phyloP scores from a whole-genome alignment of 306 rosid genomes.

The Quercus engelmannii region DNA sequence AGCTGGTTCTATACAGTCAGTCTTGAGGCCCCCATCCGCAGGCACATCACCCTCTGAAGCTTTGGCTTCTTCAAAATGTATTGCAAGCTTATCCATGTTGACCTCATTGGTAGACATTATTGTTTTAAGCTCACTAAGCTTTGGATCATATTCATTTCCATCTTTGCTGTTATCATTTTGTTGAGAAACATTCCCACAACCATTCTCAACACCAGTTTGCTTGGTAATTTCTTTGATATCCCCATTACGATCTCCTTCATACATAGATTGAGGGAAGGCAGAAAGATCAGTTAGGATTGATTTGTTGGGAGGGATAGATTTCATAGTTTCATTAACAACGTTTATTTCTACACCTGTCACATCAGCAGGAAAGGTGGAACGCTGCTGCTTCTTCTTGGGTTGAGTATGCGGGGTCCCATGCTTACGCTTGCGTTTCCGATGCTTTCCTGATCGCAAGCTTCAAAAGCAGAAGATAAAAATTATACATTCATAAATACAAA shows the following conservation, averaged over 20 bases:
- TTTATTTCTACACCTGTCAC: conserved; percentile 40
- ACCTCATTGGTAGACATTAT: conserved; percentile 34
- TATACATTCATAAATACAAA: conserved; percentile 1
- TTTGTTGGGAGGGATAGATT: conserved; percentile 37
- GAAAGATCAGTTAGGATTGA: conserved; percentile 22
- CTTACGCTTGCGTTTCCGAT: conserved; percentile 61
- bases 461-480: conserved; percentile 9
- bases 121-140: conserved; percentile 73
- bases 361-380: conserved; percentile 43
- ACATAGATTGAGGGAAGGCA: conserved; percentile 44
- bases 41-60: conserved; percentile 25
- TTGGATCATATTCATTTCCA: conserved; percentile 65
- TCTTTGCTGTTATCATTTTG: conserved; percentile 25
- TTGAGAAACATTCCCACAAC: conserved; percentile 17
- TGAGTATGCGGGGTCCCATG: conserved; percentile 43
- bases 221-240: conserved; percentile 23
- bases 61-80: conserved; percentile 46
- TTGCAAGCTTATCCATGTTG: conserved; percentile 39
- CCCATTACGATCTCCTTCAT: conserved; percentile 34
- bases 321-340: conserved; percentile 30
- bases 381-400: conserved; percentile 70
- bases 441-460: conserved; percentile 61
- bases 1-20: conserved; percentile 30
- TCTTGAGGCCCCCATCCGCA: conserved; percentile 33
- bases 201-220: conserved; percentile 30